Percentiles rank a stretch among this genome's conserved stretches.
Conservation (phyloP, 306 rosid species). For the Trichosanthes truncata region DNA sequence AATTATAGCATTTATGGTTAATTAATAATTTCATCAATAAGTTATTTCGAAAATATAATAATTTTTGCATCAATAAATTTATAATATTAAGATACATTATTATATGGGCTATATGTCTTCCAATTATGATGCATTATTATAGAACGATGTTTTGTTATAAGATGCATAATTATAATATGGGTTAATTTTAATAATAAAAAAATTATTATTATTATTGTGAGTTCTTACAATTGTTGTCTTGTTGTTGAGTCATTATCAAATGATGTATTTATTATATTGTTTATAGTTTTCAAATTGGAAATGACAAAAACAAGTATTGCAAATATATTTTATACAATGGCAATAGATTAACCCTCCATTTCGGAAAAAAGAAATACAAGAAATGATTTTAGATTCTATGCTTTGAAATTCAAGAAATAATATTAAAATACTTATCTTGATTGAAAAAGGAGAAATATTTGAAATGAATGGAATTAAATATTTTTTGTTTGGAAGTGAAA, state of each 20-base stretch:
- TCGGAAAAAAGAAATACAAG: no score
- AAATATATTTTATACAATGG: no score
- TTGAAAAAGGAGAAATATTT: no score
- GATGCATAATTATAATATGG: not conserved
- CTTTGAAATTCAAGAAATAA: no score
- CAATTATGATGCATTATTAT: not conserved
- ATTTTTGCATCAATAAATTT: not conserved
- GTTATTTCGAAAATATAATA: not conserved
- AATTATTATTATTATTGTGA: not conserved
- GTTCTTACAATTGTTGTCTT: not conserved
- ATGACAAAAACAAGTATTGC: no score
- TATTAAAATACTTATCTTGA: no score
- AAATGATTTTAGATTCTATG: no score
- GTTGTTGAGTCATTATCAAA: no score
- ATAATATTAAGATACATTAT: not conserved
- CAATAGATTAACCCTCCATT: no score
- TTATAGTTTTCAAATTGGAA: not conserved
- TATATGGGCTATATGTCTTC: not conserved
- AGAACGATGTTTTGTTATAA: not conserved
- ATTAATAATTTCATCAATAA: not conserved
- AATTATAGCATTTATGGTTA: not conserved
- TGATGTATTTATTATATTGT: not conserved
- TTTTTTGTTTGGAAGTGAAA: no score
- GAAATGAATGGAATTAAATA: no score
- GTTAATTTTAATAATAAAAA: not conserved